Conservation (phyloP, 202 grass and related monocot genomes). For the Digitaria exilis region DNA sequence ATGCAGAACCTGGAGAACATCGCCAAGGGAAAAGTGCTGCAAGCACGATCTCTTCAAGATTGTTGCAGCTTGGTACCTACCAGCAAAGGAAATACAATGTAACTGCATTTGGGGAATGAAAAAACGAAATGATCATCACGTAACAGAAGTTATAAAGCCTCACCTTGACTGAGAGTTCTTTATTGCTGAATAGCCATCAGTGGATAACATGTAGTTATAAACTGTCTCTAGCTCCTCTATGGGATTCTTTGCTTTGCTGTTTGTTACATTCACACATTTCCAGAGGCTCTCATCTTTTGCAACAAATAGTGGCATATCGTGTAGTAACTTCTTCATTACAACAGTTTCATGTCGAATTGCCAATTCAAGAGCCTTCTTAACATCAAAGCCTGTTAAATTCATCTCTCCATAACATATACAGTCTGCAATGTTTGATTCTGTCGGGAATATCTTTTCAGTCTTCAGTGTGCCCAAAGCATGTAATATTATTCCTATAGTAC, state of each 20-base stretch:
- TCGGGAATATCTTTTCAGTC: conserved; percentile 67
- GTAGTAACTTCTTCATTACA: conserved; percentile 70
- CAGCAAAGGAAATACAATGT: conserved; percentile 26
- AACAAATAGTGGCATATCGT: conserved; percentile 59
- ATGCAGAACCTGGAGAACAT: conserved; percentile 82
- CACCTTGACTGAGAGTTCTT: conserved; percentile 69
- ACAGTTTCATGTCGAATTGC: conserved; percentile 51
- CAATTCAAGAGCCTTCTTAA: conserved; percentile 63
- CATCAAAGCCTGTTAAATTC: conserved; percentile 54
- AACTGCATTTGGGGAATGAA: conserved; percentile 11
- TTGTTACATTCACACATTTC: conserved; percentile 80
- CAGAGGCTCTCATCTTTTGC: conserved; percentile 63
- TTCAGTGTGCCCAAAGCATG: conserved; percentile 57
- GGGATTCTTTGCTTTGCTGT: conserved; percentile 58
- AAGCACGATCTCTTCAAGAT: conserved; percentile 73
- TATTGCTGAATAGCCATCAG: conserved; percentile 42
- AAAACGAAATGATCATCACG: conserved; percentile 10
- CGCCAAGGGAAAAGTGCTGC: conserved; percentile 60
- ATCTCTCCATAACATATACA: conserved; percentile 72
- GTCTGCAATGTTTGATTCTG: conserved; percentile 74
- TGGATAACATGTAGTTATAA: conserved; percentile 55
- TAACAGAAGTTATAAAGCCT: background rate
- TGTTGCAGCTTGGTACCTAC: conserved; percentile 81
- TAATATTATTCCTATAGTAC: conserved; percentile 51
- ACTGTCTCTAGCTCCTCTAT: conserved; percentile 44